Evolutionary conservation across 169 alveolate genomes (phyloP), one percentile per base, ranked within the genome.

Genomic region (Cryptosporidium sp.): DNA sequence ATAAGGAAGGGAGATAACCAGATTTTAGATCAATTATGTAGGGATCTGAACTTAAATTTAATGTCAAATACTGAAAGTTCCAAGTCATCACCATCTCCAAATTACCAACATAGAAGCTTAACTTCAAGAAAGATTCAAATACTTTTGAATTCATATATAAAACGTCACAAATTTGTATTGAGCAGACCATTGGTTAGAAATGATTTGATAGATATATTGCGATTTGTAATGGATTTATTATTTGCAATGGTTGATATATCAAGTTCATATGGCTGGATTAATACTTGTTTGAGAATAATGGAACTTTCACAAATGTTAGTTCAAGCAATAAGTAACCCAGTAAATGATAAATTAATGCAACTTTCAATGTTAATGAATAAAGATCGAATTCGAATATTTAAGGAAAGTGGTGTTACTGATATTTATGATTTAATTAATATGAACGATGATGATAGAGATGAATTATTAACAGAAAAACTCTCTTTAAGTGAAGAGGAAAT

Each of bases 201-300:
- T 44, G 94, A 91, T 52, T 10, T 62, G 93, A 87, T n/a, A 85
- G 45, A 60, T 16, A 92, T 96, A 26, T 84, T 96, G 45, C 94
- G 94, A 68, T 84, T 89, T 33, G 86, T 94, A 26, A 87, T 97
- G 69, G 94, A 97, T 70, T 91, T 98, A 67, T 87, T 97, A 29
- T 98, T 98, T 92, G 98, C 99, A 8, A 91, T 99, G 94, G 99
- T 98, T 26, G 99, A 99, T 91, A 99, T 99, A 61, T 96, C 98
- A 8, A 93, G 98, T 85, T 95, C 98, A 70, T 95, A 97, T 93
- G 98, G 98, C 56, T 97, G 97, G 97, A 96, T 98, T 86, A 94
- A 94, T 45, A 97, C 99, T 44, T 98, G 99, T 37, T 85, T 99
- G 33, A 93, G 95, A 65, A 97, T 98, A n/a, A 98, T 98, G 99